Evolutionary conservation across 345 rosid species (phyloP).

Genomic region (Aquilaria yunnanensis): DNA sequence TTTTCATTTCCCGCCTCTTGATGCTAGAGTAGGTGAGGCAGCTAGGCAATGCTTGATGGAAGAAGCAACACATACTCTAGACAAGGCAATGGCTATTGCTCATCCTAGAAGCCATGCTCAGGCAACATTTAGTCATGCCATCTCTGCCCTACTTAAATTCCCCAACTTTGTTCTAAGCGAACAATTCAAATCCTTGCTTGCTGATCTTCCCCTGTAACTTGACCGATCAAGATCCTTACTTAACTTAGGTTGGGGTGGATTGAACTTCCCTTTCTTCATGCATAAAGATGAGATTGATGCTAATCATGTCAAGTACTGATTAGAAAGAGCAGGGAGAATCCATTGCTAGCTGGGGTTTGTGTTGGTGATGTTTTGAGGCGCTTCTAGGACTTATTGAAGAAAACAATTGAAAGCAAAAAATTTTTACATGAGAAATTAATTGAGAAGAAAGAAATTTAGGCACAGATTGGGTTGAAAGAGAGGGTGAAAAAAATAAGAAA

Average conservation of each 20-base stretch:
- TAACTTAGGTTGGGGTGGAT: constrained; percentile 17
- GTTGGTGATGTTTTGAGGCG: constrained; percentile 35
- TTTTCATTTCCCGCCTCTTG: constrained; percentile 19
- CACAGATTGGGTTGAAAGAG: too few relatives aligned
- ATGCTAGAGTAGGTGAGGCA: constrained; percentile 60
- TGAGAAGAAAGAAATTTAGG: too few relatives aligned
- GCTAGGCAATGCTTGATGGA: constrained; percentile 65
- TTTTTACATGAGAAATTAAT: too few relatives aligned
- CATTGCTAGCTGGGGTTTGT: constrained; percentile 42
- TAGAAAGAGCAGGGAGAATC: constrained; percentile 33
- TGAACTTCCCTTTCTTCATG: constrained; percentile 27
- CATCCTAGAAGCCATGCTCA: constrained; percentile 56
- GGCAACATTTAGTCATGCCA: constrained; percentile 63
- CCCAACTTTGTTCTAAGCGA: constrained; percentile 53
- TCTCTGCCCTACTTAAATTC: constrained; percentile 47
- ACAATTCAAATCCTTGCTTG: constrained; percentile 32
- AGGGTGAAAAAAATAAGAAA: too few relatives aligned
- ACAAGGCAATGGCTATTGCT: constrained; percentile 62
- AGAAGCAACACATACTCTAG: constrained; percentile 56
- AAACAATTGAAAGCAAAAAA: too few relatives aligned
- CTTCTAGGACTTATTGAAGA: constrained; percentile 9
- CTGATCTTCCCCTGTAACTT: constrained; percentile 42
- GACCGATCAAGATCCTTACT: constrained; percentile 22
- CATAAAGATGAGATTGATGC: constrained; percentile 26
- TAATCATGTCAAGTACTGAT: constrained; percentile 34